These are phyloP conservation scores for Entophlyctis luteolus DNA, from an alignment of 192 early-diverging fungal species.

Conservation along the genomic window DNA sequence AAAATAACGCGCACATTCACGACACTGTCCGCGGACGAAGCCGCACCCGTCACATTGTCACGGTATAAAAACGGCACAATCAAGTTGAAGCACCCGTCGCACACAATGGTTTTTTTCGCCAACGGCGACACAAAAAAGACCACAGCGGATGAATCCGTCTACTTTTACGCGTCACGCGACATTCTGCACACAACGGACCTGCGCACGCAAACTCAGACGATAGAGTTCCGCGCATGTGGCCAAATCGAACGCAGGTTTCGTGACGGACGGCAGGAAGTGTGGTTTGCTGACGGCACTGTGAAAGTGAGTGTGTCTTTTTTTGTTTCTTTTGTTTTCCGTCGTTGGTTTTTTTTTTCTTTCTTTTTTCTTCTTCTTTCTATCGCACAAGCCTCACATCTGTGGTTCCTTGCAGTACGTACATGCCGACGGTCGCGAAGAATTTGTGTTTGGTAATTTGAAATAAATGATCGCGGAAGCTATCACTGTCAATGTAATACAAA, in stretches of 20 bases:
- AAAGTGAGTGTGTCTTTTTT: conserved; percentile 1
- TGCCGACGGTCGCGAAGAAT: too few relatives aligned
- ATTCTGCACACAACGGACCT: conserved; percentile 38
- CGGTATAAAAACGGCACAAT: conserved; percentile 27
- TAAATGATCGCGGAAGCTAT: too few relatives aligned
- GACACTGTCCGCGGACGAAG: too few relatives aligned
- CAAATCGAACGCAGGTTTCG: conserved; percentile 33
- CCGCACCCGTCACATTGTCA: too few relatives aligned
- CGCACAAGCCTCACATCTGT: too few relatives aligned
- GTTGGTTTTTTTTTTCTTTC: too few relatives aligned
- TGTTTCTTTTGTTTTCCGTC: too few relatives aligned
- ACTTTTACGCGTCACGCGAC: conserved; percentile 33
- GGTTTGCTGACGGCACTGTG: conserved; percentile 34
- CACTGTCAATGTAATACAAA: too few relatives aligned
- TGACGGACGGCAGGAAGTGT: conserved; percentile 34
- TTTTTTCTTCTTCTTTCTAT: too few relatives aligned
- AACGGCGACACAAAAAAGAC: conserved; percentile 35
- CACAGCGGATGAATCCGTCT: conserved; percentile 23
- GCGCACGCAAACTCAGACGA: conserved; percentile 28
- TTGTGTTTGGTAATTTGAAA: too few relatives aligned
- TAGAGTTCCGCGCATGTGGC: conserved; percentile 31
- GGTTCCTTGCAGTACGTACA: too few relatives aligned
- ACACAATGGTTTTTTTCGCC: conserved; percentile 18
- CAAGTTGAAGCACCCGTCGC: conserved; percentile 10
- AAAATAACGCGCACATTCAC: not conserved